A percentile compares a stretch with the other conserved stretches of the same genome.
Conservation (phyloP, 345 rosid species). For the Anastatica hierochuntica region DNA sequence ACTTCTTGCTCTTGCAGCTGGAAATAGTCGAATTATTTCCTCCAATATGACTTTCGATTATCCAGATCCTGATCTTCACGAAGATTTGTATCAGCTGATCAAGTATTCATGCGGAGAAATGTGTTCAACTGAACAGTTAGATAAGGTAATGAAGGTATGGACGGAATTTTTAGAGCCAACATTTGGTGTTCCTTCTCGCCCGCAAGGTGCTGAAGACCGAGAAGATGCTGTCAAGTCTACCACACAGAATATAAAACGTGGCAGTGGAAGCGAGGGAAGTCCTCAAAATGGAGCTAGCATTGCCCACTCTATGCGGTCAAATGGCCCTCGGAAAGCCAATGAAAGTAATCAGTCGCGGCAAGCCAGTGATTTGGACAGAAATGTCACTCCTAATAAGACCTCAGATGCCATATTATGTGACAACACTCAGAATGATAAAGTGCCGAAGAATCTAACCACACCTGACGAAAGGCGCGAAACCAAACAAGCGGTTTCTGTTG, state of each 20-base stretch:
- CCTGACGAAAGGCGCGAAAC: slow-evolving; percentile 1
- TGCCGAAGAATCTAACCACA: neutral
- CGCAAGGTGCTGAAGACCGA: slow-evolving; percentile 76
- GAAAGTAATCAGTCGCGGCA: slow-evolving; percentile 48
- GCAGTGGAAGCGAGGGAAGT: slow-evolving; percentile 47
- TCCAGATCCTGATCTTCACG: slow-evolving; percentile 74
- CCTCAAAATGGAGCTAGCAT: slow-evolving; percentile 35
- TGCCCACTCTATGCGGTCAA: slow-evolving; percentile 37
- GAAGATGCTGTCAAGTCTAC: slow-evolving; percentile 66
- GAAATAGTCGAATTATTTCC: slow-evolving; percentile 52
- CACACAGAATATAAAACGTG: slow-evolving; percentile 37
- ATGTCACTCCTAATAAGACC: slow-evolving; percentile 4
- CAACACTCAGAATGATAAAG: slow-evolving; percentile 14
- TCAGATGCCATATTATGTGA: slow-evolving; percentile 15
- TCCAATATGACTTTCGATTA: slow-evolving; percentile 72
- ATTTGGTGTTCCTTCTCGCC: slow-evolving; percentile 71
- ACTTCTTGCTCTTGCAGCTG: slow-evolving; percentile 79
- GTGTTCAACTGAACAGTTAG: slow-evolving; percentile 80
- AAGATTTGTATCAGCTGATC: slow-evolving; percentile 85
- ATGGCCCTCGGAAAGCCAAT: slow-evolving; percentile 45
- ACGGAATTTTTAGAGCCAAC: slow-evolving; percentile 85
- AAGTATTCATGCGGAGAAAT: slow-evolving; percentile 91
- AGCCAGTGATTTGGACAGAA: slow-evolving; percentile 29
- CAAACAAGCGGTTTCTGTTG: slow-evolving; percentile 12
- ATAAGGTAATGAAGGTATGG: slow-evolving; percentile 89